Conservation (phyloP, 768 basidiomycete genomes). For the Lanmaoa pseudosensibilis region DNA sequence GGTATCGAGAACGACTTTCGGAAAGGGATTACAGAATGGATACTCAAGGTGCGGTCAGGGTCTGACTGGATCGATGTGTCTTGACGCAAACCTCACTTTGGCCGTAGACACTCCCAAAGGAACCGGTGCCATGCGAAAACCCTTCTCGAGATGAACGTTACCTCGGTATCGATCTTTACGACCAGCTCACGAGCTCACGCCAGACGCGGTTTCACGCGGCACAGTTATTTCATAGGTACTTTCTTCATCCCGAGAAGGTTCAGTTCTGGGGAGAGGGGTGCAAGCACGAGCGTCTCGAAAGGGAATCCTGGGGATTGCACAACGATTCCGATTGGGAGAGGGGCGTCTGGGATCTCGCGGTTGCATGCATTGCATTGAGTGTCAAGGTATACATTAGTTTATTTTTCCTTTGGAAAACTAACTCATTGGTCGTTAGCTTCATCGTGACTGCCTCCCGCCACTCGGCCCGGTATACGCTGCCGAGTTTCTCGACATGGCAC, state of each 20-base stretch:
- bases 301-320: not conserved
- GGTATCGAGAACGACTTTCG: constrained; percentile 39
- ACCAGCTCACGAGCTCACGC: constrained; percentile 53
- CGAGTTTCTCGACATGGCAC: constrained; percentile 53
- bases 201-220: constrained; percentile 69
- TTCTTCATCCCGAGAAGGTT: constrained; percentile 37
- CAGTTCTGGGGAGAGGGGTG: constrained; percentile 10
- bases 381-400: constrained; percentile 48
- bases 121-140: not conserved
- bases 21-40: constrained; percentile 41
- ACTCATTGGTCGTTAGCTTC: constrained; percentile 41
- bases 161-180: constrained; percentile 35
- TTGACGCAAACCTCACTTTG: not conserved
- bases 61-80: not conserved
- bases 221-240: constrained; percentile 59
- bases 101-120: constrained; percentile 10
- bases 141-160: not conserved
- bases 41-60: constrained; percentile 40
- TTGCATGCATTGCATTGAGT: constrained; percentile 59
- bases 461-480: constrained; percentile 50
- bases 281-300: not conserved
- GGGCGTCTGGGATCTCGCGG: constrained; percentile 56
- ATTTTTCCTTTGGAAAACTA: not conserved
- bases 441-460: constrained; percentile 62
- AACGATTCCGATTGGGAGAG: constrained; percentile 21